Conservation (phyloP, 768 basidiomycete genomes). For the Phaeolepiota aurea region DNA sequence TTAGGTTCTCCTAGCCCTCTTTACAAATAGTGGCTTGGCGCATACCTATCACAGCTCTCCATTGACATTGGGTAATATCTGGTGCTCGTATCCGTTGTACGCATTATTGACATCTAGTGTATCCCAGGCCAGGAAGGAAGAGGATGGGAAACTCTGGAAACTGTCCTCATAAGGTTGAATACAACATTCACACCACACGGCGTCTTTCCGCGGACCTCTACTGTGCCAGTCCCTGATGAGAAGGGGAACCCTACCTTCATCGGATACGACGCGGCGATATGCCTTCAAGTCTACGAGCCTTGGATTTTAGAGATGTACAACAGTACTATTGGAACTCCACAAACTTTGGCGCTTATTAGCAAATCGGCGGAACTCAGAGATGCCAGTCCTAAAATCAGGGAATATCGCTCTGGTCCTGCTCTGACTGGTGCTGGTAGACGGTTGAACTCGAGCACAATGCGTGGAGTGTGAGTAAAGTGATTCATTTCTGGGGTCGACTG, state of each 20-base stretch:
- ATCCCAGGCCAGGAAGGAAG: slow-evolving; percentile 20
- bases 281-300: slow-evolving; percentile 30
- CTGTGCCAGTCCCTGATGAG: slow-evolving; percentile 11
- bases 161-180: slow-evolving; percentile 26
- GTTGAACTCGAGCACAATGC: slow-evolving; percentile 20
- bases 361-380: slow-evolving; percentile 18
- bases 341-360: slow-evolving; percentile 20
- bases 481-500: background rate
- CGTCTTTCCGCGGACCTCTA: slow-evolving; percentile 14
- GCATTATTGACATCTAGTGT: background rate
- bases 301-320: slow-evolving; percentile 31
- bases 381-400: slow-evolving; percentile 13
- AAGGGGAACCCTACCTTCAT: slow-evolving; percentile 21
- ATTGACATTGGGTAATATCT: slow-evolving; percentile 14
- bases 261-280: slow-evolving; percentile 31
- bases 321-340: slow-evolving; percentile 21
- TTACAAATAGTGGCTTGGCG: slow-evolving; percentile 25
- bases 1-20: slow-evolving; percentile 14
- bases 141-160: slow-evolving; percentile 25
- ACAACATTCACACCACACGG: slow-evolving; percentile 23
- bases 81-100: background rate
- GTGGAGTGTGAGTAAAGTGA: slow-evolving; percentile 13
- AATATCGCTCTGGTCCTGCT: slow-evolving; percentile 10
- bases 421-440: slow-evolving; percentile 12
- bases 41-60: slow-evolving; percentile 20